Conservation (phyloP, 2,329 filamentous ascomycete species). For the Fusarium papillatum region DNA sequence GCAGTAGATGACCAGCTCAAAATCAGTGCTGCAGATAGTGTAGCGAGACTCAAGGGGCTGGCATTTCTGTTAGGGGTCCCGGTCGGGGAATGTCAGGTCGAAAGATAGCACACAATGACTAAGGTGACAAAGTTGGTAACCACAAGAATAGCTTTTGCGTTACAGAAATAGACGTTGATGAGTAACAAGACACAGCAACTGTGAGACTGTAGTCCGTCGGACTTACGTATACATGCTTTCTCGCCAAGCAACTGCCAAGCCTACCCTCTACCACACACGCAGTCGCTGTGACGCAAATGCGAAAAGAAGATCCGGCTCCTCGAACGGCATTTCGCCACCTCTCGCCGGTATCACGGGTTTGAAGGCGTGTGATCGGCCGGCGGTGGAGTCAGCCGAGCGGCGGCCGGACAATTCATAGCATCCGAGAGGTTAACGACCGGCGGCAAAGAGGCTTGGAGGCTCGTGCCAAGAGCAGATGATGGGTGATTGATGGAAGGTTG, state of each 20-base stretch:
- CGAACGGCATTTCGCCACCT: slow-evolving; percentile 34
- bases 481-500: slow-evolving; percentile 13
- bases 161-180: not conserved
- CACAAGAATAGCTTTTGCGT: not conserved
- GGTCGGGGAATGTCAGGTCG: slow-evolving; percentile 5
- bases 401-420: slow-evolving; percentile 4
- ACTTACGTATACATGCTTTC: slow-evolving; percentile 7
- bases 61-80: slow-evolving; percentile 41
- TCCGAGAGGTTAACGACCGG: slow-evolving; percentile 20
- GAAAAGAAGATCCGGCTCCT: slow-evolving; percentile 9
- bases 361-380: slow-evolving; percentile 38
- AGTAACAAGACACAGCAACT: not conserved
- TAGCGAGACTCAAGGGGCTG: slow-evolving; percentile 42
- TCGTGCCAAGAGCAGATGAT: slow-evolving; percentile 18
- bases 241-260: slow-evolving; percentile 26
- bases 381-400: slow-evolving; percentile 25
- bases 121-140: not conserved
- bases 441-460: slow-evolving; percentile 7
- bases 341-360: slow-evolving; percentile 25
- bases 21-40: slow-evolving; percentile 39
- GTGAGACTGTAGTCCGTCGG: not conserved
- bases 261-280: not conserved
- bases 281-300: slow-evolving; percentile 30
- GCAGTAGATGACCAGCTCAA: slow-evolving; percentile 31
- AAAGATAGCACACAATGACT: not conserved